A percentile compares a stretch with the other conserved stretches of the same genome.
These are phyloP conservation scores for Aspergillus sparsus DNA, from an alignment of 495 filamentous ascomycete genomes.

Conservation along the genomic window DNA sequence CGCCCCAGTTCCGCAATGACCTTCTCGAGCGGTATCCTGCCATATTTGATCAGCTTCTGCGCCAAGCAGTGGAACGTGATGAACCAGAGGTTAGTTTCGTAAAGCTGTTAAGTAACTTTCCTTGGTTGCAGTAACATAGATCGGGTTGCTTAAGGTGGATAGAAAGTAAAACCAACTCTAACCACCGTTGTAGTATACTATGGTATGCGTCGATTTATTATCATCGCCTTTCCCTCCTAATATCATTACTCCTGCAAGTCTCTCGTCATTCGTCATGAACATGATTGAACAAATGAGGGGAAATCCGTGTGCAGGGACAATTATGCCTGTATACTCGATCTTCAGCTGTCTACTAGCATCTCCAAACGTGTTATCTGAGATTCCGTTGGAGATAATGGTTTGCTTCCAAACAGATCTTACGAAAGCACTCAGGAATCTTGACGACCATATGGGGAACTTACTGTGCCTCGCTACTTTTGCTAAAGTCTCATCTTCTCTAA, in stretches of 20 bases:
- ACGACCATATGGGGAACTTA: conserved; percentile 50
- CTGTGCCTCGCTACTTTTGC: conserved; percentile 54
- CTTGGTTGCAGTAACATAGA: too few species aligned
- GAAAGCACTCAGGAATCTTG: conserved; percentile 46
- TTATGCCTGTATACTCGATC: conserved; percentile 46
- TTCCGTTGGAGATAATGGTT: conserved; percentile 43
- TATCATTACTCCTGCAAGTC: conserved; percentile 39
- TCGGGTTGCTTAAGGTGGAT: neutral
- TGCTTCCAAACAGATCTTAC: conserved; percentile 48
- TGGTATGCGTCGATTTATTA: conserved; percentile 44
- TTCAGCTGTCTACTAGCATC: conserved; percentile 38
- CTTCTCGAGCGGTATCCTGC: conserved; percentile 43
- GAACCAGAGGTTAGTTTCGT: conserved; percentile 37
- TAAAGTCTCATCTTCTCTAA: conserved; percentile 34
- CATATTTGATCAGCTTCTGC: conserved; percentile 45
- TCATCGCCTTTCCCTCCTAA: conserved; percentile 40
- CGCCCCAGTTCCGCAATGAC: conserved; percentile 38
- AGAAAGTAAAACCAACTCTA: neutral
- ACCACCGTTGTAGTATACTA: conserved; percentile 35
- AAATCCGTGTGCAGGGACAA: conserved; percentile 41
- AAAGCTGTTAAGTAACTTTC: neutral
- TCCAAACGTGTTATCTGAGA: conserved; percentile 31
- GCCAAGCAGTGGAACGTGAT: conserved; percentile 34
- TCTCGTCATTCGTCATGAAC: conserved; percentile 44
- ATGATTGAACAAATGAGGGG: conserved; percentile 36